Base-by-base conservation (phyloP, 768 basidiomycete genomes). In the Strobilomyces dryophilus region DNA sequence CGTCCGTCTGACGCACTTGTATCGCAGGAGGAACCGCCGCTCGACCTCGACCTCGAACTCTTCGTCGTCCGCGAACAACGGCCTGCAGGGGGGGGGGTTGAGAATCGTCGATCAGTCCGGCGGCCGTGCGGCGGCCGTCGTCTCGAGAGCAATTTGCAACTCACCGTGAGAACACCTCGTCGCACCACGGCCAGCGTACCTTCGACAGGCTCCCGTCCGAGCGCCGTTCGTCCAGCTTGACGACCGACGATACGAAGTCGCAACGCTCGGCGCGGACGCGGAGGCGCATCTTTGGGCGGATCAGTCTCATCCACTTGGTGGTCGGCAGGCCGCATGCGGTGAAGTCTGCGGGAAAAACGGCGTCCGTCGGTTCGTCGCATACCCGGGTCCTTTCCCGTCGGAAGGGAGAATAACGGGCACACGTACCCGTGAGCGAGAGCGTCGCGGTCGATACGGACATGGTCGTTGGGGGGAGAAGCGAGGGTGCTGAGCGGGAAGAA, bases 1-100 rank as follows among this genome's bases (percentile, higher is more conserved):
- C 44, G 64, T 66, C 41, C 65, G 64, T 49, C 65, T 62, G 36
- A 65, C 61, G 24, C 64, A 66, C 51, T 47, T 59, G 57, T 64
- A 65, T 32, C 55, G 8, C 0, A 64, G 34, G 18, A 64, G n/a
- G 24, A 55, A 65, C 35, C 57, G 55, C 31, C 55, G 47, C 52
- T 65, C 57, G 12, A 65, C 21, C 27, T 61, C 41, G 39, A 65
- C 52, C 9, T 66, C 59, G 46, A 65, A 61, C 3, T 39, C 20
- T 1, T 61, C 54, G 4, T 59, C 57, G 21, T 64, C 57, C 12
- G 53, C 36, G 34, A 65, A 17, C 4, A 34, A 51, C 9, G 60
- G 60, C 40, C 64, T 65, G 21, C 29, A 29, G 29, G 24, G 24
- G 24, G 24, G 29, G 29, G 29, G 29, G 5, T 1, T 6, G 29